Evolutionary conservation across 2,329 filamentous ascomycete species (phyloP).

Genomic region (Bimuria novae-zelandiae): DNA sequence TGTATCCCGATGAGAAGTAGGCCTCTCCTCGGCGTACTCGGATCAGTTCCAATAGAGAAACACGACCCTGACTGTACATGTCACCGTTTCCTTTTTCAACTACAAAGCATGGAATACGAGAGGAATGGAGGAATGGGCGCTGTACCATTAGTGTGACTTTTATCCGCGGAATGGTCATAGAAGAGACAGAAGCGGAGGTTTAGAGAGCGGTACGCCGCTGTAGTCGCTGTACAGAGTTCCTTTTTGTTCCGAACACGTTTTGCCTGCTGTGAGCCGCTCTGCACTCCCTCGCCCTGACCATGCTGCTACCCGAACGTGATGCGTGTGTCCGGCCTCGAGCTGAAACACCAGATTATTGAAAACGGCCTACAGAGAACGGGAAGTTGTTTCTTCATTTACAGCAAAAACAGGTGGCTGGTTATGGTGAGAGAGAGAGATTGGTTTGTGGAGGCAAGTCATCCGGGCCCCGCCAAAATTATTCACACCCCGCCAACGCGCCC

Average conservation of each 20-base stretch:
- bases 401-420: no score
- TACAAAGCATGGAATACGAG: background rate
- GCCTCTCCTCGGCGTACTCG: background rate
- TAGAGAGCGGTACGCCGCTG: conserved; percentile 33
- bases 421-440: no score
- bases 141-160: conserved; percentile 35
- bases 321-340: no score
- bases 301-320: background rate
- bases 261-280: conserved; percentile 2
- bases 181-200: conserved; percentile 13
- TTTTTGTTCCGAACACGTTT: conserved; percentile 1
- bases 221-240: conserved; percentile 36
- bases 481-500: conserved; percentile 2
- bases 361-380: no score
- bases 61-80: conserved; percentile 25
- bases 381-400: no score
- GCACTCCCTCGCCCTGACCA: background rate
- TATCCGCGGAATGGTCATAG: conserved; percentile 14
- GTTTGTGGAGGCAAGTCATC: background rate
- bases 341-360: no score
- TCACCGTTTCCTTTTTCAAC: conserved; percentile 25
- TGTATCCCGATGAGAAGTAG: conserved; percentile 69
- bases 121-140: conserved; percentile 2
- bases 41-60: conserved; percentile 18
- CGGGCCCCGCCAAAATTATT: conserved; percentile 5